These are phyloP conservation scores for Pyricularia grisea DNA, from an alignment of 2,329 filamentous ascomycete species.

Conservation along the genomic window DNA sequence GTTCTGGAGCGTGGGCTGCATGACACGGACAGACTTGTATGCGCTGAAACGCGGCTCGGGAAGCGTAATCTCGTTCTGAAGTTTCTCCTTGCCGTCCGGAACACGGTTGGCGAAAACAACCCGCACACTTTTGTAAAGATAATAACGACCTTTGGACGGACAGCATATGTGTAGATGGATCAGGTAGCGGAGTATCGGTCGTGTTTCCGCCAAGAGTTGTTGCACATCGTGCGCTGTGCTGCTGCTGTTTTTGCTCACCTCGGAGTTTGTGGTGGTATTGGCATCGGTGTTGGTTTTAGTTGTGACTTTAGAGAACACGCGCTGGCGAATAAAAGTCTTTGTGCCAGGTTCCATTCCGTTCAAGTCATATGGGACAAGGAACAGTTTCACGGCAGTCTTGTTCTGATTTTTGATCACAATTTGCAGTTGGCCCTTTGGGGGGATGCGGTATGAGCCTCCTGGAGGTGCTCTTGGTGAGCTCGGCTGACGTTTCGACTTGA, in stretches of 20 bases:
- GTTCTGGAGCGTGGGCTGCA: slow-evolving; percentile 25
- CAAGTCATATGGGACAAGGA: slow-evolving; percentile 87
- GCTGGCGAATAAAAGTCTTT: slow-evolving; percentile 92
- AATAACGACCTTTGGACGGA: slow-evolving; percentile 72
- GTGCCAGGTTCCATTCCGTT: slow-evolving; percentile 86
- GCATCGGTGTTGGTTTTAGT: background rate
- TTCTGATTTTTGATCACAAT: slow-evolving; percentile 98
- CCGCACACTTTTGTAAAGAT: slow-evolving; percentile 82
- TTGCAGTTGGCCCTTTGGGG: slow-evolving; percentile 86
- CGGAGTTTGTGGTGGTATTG: slow-evolving; percentile 51
- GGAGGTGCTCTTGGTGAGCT: slow-evolving; percentile 52
- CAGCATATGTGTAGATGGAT: slow-evolving; percentile 92
- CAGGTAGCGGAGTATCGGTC: slow-evolving; percentile 77
- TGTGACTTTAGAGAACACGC: slow-evolving; percentile 60
- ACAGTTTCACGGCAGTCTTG: slow-evolving; percentile 95
- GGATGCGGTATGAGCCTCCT: slow-evolving; percentile 87
- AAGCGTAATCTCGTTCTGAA: slow-evolving; percentile 80
- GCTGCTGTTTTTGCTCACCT: slow-evolving; percentile 55
- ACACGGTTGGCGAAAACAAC: slow-evolving; percentile 96
- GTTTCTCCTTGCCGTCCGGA: slow-evolving; percentile 86
- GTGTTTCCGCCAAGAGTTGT: slow-evolving; percentile 27
- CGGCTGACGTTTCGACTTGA: slow-evolving; percentile 26
- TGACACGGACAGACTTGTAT: slow-evolving; percentile 61
- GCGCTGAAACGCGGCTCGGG: slow-evolving; percentile 80
- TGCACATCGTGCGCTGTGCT: slow-evolving; percentile 8